Evolutionary conservation across 2,329 filamentous ascomycete genomes (phyloP).

Genomic region (Trichoderma aggressivum): DNA sequence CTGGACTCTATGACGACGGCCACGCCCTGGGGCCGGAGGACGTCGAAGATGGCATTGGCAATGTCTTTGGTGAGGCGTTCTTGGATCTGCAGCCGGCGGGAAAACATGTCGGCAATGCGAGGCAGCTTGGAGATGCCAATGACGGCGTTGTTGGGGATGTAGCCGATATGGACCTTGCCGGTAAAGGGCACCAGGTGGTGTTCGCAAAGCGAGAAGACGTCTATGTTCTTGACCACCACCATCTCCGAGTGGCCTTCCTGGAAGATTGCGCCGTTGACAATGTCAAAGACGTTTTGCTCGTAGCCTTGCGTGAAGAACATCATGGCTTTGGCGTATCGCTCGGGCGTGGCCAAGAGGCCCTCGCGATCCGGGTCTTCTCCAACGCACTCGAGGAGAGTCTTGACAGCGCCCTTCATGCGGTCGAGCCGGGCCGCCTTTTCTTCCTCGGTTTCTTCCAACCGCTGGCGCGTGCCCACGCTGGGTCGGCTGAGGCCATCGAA

Average conservation of each 20-base stretch:
- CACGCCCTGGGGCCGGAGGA: constrained; percentile 89
- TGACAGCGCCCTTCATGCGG: constrained; percentile 59
- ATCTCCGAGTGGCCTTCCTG: constrained; percentile 96
- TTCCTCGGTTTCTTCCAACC: constrained; percentile 52
- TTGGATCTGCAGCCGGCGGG: constrained; percentile 88
- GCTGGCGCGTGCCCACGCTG: constrained; percentile 60
- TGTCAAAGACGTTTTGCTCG: constrained; percentile 86
- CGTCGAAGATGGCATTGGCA: constrained; percentile 86
- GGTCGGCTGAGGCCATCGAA: constrained; percentile 60
- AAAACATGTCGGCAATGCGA: constrained; percentile 95
- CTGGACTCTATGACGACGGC: constrained; percentile 96
- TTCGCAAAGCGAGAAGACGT: constrained; percentile 91
- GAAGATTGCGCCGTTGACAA: constrained; percentile 92
- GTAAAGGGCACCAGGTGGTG: constrained; percentile 96
- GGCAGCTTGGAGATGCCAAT: constrained; percentile 95
- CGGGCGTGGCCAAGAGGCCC: constrained; percentile 66
- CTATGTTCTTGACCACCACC: constrained; percentile 97
- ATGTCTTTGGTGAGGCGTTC: constrained; percentile 96
- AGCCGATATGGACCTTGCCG: constrained; percentile 99
- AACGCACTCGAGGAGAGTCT: constrained; percentile 65
- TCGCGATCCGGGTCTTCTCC: constrained; percentile 66
- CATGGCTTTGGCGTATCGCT: constrained; percentile 91
- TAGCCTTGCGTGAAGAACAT: constrained; percentile 96
- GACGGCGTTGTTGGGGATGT: constrained; percentile 87
- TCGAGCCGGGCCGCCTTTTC: constrained; percentile 48